A percentile compares a stretch with the other conserved stretches of the same genome.
phyloP scores from a whole-genome alignment of 371 early-diverging fungal genomes.

The Choanephora cucurbitarum region DNA sequence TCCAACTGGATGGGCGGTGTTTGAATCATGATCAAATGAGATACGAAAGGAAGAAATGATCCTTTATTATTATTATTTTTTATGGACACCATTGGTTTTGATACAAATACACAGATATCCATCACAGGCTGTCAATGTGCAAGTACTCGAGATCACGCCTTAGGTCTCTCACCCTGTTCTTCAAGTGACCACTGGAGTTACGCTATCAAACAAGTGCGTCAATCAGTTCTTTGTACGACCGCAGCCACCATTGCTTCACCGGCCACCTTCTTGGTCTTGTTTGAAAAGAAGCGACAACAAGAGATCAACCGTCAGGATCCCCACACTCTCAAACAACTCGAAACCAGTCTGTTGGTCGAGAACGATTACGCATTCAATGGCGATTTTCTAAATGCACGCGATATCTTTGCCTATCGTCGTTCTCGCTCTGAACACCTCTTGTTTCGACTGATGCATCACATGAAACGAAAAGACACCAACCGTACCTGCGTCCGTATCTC shows the following conservation, averaged over 20 bases:
- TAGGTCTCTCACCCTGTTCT: conserved; percentile 5
- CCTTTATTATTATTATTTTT: no score
- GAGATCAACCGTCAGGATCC: background rate
- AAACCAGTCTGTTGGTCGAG: background rate
- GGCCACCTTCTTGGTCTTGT: background rate
- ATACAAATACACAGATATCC: no score
- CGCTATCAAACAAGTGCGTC: conserved; percentile 12
- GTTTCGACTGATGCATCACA: conserved; percentile 22
- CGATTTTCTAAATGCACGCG: conserved; percentile 3
- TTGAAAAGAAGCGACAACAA: background rate
- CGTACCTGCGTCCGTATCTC: conserved; percentile 25
- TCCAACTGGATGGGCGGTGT: no score
- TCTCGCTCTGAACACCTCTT: conserved; percentile 37
- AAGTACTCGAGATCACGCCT: conserved; percentile 4
- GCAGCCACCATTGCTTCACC: conserved; percentile 8
- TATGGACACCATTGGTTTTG: no score
- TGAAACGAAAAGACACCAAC: conserved; percentile 1
- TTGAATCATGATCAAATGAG: no score
- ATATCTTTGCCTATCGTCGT: conserved; percentile 24
- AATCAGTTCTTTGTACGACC: background rate
- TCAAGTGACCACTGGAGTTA: conserved; percentile 22
- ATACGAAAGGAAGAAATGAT: no score
- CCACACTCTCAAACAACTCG: background rate
- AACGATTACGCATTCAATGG: conserved; percentile 9
- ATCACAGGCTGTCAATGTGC: conserved; percentile 3